Percentiles rank a stretch among this genome's conserved stretches.
Conservation (phyloP, 305 asterid species). For the Ilex paraguariensis region DNA sequence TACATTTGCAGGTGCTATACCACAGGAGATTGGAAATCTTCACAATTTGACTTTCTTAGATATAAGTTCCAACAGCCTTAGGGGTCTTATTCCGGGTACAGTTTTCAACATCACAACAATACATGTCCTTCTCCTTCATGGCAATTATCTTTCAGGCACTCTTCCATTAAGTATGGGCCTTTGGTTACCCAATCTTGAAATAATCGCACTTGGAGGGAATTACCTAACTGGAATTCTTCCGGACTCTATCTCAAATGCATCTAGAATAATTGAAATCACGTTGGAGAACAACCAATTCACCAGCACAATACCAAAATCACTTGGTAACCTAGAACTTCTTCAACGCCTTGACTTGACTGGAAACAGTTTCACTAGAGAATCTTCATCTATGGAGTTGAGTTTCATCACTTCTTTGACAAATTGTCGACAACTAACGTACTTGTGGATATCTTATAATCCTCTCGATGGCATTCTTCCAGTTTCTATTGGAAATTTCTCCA, state of each 20-base stretch:
- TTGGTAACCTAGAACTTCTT: conserved; percentile 28
- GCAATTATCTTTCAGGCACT: no score
- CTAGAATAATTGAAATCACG: no score
- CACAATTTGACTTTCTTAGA: conserved; percentile 18
- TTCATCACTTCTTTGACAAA: conserved; percentile 33
- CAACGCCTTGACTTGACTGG: neutral
- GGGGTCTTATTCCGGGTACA: conserved; percentile 26
- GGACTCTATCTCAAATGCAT: no score
- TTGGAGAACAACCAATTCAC: conserved; percentile 24
- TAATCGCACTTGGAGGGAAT: no score
- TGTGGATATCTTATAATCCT: conserved; percentile 22
- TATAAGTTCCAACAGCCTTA: conserved; percentile 17
- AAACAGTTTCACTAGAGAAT: conserved; percentile 20
- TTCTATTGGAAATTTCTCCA: conserved; percentile 37
- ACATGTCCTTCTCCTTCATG: conserved; percentile 10
- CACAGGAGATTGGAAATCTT: conserved; percentile 32
- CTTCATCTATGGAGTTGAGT: conserved; percentile 15
- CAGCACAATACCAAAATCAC: conserved; percentile 28
- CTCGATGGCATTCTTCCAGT: conserved; percentile 28
- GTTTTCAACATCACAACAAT: conserved; percentile 32
- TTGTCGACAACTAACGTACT: conserved; percentile 15
- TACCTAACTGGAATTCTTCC: no score
- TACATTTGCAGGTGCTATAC: conserved; percentile 22
- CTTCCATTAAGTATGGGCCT: no score
- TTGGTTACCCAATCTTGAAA: no score